Evolutionary conservation across 2,329 filamentous ascomycete species (phyloP).

Genomic region (Fusarium succisae): DNA sequence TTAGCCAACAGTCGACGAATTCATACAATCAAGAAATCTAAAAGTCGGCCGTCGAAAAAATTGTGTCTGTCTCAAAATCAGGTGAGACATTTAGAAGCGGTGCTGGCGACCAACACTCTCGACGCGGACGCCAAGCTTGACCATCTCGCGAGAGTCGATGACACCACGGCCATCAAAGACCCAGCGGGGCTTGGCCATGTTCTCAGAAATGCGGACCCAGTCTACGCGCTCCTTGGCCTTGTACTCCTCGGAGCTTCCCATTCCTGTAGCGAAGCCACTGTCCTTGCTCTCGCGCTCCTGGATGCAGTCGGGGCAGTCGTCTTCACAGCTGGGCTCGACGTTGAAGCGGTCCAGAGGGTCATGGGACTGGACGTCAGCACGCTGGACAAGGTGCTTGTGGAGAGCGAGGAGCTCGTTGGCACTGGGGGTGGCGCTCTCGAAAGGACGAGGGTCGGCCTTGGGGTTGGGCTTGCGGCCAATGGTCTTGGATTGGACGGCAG

Average conservation of each 20-base stretch:
- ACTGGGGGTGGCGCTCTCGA: conserved; percentile 48
- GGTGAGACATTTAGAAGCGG: conserved; percentile 46
- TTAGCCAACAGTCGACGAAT: conserved; percentile 39
- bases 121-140: conserved; percentile 60
- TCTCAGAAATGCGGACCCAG: conserved; percentile 60
- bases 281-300: conserved; percentile 52
- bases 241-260: conserved; percentile 56
- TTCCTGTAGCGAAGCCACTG: conserved; percentile 53
- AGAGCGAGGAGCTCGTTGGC: conserved; percentile 59
- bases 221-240: conserved; percentile 59
- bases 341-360: conserved; percentile 60
- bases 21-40: conserved; percentile 42
- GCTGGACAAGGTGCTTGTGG: conserved; percentile 57
- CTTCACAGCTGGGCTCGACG: conserved; percentile 55
- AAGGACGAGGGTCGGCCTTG: conserved; percentile 59
- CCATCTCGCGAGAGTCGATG: conserved; percentile 59
- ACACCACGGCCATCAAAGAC: conserved; percentile 67
- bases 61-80: conserved; percentile 7
- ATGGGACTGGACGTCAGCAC: conserved; percentile 39
- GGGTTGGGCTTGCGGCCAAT: conserved; percentile 51
- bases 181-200: conserved; percentile 64
- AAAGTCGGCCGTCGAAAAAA: conserved; percentile 32
- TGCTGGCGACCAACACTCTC: conserved; percentile 63
- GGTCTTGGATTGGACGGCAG: conserved; percentile 44
- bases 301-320: conserved; percentile 61